These are phyloP conservation scores for Alopecurus myosuroides DNA, from an alignment of 176 grass and related monocot species.

Conservation along the genomic window DNA sequence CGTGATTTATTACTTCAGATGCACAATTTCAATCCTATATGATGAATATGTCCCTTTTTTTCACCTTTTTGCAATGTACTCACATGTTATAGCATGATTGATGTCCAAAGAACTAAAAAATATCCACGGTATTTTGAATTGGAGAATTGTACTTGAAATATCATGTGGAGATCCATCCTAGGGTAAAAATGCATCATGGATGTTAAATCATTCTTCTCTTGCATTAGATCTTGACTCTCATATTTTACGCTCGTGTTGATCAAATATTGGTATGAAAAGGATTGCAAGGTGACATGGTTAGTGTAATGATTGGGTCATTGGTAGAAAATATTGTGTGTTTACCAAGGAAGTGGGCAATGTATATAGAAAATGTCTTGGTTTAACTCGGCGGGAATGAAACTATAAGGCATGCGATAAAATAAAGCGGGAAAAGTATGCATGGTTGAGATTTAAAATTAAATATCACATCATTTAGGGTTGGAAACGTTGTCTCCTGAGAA, in stretches of 20 bases:
- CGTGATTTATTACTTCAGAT: not conserved
- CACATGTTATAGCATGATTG: not conserved
- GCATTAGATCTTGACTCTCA: not conserved
- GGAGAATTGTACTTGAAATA: not conserved
- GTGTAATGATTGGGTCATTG: not conserved
- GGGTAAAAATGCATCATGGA: not conserved
- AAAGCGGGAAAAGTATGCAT: not conserved
- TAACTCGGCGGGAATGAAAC: not conserved
- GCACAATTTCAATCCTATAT: not conserved
- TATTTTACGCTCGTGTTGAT: not conserved
- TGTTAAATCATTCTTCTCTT: not conserved
- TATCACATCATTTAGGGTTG: too few species aligned
- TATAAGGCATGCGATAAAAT: not conserved
- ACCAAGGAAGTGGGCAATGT: accelerated
- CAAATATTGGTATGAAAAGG: not conserved
- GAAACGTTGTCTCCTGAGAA: slow-evolving; percentile 34
- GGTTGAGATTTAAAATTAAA: not conserved
- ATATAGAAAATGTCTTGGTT: not conserved
- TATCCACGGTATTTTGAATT: not conserved
- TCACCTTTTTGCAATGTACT: not conserved
- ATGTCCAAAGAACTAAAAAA: too few species aligned
- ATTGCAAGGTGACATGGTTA: not conserved
- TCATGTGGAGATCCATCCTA: not conserved
- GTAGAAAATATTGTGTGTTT: not conserved
- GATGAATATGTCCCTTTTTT: not conserved